A percentile compares a stretch with the other conserved stretches of the same genome.
Conservation (phyloP, 2,329 filamentous ascomycete species). For the Curvularia sp. region DNA sequence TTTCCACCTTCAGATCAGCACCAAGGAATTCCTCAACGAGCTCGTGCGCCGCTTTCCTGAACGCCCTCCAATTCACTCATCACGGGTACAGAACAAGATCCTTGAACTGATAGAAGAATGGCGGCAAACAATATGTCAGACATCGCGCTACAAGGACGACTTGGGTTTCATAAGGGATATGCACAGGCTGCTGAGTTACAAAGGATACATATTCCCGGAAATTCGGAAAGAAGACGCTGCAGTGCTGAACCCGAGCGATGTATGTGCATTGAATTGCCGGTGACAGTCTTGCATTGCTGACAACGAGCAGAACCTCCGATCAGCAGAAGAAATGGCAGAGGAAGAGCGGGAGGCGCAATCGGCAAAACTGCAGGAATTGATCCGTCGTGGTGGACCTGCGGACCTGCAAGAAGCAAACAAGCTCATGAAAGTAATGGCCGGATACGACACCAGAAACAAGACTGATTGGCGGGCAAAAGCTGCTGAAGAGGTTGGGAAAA, state of each 20-base stretch:
- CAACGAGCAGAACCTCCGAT: conserved; percentile 79
- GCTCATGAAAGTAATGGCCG: conserved; percentile 99
- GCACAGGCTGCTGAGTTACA: conserved; percentile 94
- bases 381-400: conserved; percentile 87
- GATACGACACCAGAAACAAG: conserved; percentile 93
- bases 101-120: conserved; percentile 98
- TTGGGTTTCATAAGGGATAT: conserved; percentile 96
- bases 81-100: conserved; percentile 88
- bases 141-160: conserved; percentile 96
- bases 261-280: conserved; percentile 60
- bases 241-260: conserved; percentile 94
- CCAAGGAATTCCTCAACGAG: conserved; percentile 98
- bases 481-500: conserved; percentile 90
- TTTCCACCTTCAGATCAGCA: conserved; percentile 97
- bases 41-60: conserved; percentile 95
- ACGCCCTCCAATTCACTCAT: conserved; percentile 83
- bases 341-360: conserved; percentile 94
- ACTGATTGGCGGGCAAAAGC: conserved; percentile 98
- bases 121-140: conserved; percentile 97
- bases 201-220: conserved; percentile 95
- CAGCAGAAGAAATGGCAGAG: conserved; percentile 97
- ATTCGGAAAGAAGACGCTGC: conserved; percentile 92
- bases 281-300: conserved; percentile 24
- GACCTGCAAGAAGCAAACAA: conserved; percentile 97
- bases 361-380: conserved; percentile 97